Conservation (phyloP, 2,329 filamentous ascomycete genomes). For the Gnomoniopsis sp. region DNA sequence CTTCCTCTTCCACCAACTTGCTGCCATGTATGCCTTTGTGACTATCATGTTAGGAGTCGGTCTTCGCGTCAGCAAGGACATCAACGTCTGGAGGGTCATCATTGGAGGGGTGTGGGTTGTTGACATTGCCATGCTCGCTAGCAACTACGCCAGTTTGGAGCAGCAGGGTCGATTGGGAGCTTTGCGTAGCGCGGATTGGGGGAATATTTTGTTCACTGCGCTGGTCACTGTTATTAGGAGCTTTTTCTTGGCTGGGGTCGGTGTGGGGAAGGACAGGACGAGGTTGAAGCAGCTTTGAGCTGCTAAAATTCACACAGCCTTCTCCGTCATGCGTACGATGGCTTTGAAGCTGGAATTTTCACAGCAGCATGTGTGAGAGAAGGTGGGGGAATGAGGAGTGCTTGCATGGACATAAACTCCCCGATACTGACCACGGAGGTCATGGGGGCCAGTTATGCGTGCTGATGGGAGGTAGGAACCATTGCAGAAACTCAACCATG, state of each 20-base stretch:
- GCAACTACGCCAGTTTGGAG: constrained; percentile 19
- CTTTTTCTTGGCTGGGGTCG: constrained; percentile 21
- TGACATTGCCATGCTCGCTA: constrained; percentile 20
- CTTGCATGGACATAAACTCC: too few relatives aligned
- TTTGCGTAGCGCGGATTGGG: constrained; percentile 21
- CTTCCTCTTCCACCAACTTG: constrained; percentile 24
- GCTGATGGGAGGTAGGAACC: too few relatives aligned
- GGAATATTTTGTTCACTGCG: constrained; percentile 18
- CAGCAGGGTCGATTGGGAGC: constrained; percentile 17
- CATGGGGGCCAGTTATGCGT: too few relatives aligned
- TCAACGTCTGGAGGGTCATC: constrained; percentile 23
- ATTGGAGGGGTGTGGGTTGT: constrained; percentile 18
- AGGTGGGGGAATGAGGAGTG: too few relatives aligned
- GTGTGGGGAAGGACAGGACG: neutral
- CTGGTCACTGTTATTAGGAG: constrained; percentile 18
- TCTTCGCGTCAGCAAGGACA: constrained; percentile 17
- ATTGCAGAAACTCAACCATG: too few relatives aligned
- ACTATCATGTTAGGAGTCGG: constrained; percentile 15
- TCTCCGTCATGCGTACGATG: too few relatives aligned
- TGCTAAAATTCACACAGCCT: too few relatives aligned
- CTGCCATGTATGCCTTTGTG: constrained; percentile 20
- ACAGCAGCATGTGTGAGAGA: too few relatives aligned
- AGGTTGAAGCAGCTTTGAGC: neutral
- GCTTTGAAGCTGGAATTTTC: too few relatives aligned
- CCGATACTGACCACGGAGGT: too few relatives aligned